A percentile compares a stretch with the other conserved stretches of the same genome.
These are phyloP conservation scores for Rhynchospora tenuis DNA, from an alignment of 176 grass and related monocot genomes.

Conservation along the genomic window DNA sequence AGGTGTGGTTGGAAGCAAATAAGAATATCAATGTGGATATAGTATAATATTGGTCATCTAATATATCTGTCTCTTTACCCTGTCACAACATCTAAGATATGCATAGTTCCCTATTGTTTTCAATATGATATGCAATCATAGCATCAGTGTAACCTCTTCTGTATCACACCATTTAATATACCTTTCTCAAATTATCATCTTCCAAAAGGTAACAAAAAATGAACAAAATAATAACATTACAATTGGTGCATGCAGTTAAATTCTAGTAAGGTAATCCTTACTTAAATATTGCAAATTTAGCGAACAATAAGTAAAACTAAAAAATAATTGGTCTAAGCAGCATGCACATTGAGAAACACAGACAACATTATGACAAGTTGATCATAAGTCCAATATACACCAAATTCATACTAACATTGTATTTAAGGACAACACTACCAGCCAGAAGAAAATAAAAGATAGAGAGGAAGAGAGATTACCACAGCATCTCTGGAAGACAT, in stretches of 20 bases:
- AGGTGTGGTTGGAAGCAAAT: not conserved
- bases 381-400: not conserved
- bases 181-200: not conserved
- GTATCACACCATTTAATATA: not conserved
- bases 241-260: not conserved
- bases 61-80: not conserved
- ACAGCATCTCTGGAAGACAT: constrained; percentile 76
- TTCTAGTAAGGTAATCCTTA: not conserved
- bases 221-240: not conserved
- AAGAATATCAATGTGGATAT: not conserved
- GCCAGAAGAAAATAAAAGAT: constrained; percentile 9
- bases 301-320: not conserved
- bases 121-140: not conserved
- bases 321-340: not conserved
- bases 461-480: constrained; percentile 39
- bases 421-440: not conserved
- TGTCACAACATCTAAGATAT: not conserved
- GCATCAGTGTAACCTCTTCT: not conserved
- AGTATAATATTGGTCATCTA: not conserved
- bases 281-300: not conserved
- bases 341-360: not conserved
- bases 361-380: not conserved
- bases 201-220: not conserved
- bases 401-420: not conserved
- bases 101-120: not conserved